A percentile compares a stretch with the other conserved stretches of the same genome.
Conservation (phyloP, 1,284 basidiomycete species). For the Sparassis latifolia region DNA sequence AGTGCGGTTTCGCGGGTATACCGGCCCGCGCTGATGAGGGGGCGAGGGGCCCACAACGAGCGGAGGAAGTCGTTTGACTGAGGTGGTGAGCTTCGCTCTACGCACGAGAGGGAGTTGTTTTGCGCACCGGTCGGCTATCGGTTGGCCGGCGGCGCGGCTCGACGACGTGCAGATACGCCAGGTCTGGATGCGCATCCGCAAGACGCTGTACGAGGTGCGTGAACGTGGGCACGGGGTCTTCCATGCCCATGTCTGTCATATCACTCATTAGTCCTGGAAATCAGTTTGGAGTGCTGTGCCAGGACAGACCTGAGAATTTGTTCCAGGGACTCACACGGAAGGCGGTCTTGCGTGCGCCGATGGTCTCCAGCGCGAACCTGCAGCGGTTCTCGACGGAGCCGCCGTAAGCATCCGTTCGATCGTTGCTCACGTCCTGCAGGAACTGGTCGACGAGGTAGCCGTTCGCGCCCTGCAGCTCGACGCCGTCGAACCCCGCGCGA, state of each 20-base stretch:
- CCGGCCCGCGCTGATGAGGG: constrained; percentile 32
- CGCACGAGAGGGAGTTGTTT: neutral
- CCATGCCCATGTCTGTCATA: constrained; percentile 30
- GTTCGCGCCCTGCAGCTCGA: constrained; percentile 26
- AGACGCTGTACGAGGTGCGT: constrained; percentile 24
- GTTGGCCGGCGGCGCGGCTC: constrained; percentile 19
- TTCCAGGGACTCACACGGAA: constrained; percentile 53
- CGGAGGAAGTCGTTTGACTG: constrained; percentile 20
- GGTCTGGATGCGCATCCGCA: constrained; percentile 27
- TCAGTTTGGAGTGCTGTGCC: neutral
- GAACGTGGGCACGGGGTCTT: constrained; percentile 32
- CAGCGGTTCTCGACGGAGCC: constrained; percentile 49
- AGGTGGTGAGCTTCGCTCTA: neutral
- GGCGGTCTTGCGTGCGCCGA: constrained; percentile 36
- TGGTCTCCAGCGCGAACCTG: constrained; percentile 43
- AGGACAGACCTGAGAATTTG: constrained; percentile 28
- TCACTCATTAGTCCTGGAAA: neutral
- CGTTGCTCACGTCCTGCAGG: constrained; percentile 39
- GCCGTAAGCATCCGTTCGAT: constrained; percentile 55
- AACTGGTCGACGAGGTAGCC: constrained; percentile 41
- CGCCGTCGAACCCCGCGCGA: constrained; percentile 41
- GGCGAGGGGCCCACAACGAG: constrained; percentile 20
- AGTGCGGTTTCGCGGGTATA: constrained; percentile 21
- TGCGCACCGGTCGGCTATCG: neutral
- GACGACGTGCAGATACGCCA: constrained; percentile 45